phyloP scores from a whole-genome alignment of 2,329 filamentous ascomycete genomes.

The Colletotrichum sp. region DNA sequence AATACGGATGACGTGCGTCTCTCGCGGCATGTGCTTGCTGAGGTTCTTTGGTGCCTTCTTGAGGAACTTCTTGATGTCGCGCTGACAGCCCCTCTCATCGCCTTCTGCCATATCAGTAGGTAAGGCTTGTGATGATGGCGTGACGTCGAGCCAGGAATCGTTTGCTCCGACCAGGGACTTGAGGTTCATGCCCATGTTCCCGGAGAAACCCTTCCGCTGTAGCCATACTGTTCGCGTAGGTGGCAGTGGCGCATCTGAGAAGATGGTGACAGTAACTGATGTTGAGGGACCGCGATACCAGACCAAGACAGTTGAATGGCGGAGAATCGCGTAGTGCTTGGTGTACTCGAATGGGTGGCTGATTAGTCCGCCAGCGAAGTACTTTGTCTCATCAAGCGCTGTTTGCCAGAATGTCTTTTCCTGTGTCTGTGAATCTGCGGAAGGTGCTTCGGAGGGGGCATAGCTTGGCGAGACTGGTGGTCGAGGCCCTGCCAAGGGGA shows the following conservation, averaged over 20 bases:
- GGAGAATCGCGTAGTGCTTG: constrained; percentile 69
- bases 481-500: background rate
- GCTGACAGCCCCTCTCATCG: constrained; percentile 71
- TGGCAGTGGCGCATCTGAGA: constrained; percentile 63
- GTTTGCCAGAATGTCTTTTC: constrained; percentile 45
- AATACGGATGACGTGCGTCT: constrained; percentile 70
- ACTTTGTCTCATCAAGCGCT: constrained; percentile 62
- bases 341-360: constrained; percentile 68
- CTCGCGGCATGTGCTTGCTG: constrained; percentile 57
- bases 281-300: constrained; percentile 72
- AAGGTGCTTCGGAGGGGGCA: background rate
- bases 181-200: constrained; percentile 70
- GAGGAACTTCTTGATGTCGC: constrained; percentile 68
- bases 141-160: constrained; percentile 71
- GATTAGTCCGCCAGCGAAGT: constrained; percentile 70
- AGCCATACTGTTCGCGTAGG: constrained; percentile 67
- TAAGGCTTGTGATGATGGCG: constrained; percentile 55
- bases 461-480: background rate
- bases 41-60: constrained; percentile 57
- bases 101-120: constrained; percentile 54
- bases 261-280: constrained; percentile 67
- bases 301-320: constrained; percentile 68
- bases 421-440: background rate
- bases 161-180: constrained; percentile 67
- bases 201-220: constrained; percentile 71